Evolutionary conservation across 371 early-diverging fungal species (phyloP).

Genomic region (Furculomyces boomerangus): DNA sequence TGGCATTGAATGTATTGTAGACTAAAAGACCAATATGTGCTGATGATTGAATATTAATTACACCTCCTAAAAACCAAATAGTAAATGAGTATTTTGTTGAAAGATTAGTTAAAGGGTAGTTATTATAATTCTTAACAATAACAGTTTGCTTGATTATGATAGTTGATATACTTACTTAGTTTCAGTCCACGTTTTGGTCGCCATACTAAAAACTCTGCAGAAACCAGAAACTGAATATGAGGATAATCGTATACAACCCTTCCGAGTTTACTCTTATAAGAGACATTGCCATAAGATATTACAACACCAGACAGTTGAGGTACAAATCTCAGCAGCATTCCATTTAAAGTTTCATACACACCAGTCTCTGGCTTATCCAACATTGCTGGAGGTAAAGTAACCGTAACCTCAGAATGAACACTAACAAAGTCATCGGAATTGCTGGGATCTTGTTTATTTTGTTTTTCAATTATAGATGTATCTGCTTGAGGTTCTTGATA

Average conservation of each 20-base stretch:
- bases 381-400: slow-evolving; percentile 5
- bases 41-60: slow-evolving; percentile 81
- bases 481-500: too few relatives aligned
- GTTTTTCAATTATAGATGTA: too few relatives aligned
- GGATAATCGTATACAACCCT: slow-evolving; percentile 72
- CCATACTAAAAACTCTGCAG: slow-evolving; percentile 58
- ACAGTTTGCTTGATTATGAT: background rate
- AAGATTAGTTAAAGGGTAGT: background rate
- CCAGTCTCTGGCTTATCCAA: slow-evolving; percentile 29
- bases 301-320: slow-evolving; percentile 78
- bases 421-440: background rate
- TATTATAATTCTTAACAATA: background rate
- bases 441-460: too few relatives aligned
- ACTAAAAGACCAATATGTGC: slow-evolving; percentile 87
- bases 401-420: background rate
- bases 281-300: slow-evolving; percentile 52
- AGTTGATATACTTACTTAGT: slow-evolving; percentile 11
- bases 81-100: background rate
- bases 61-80: slow-evolving; percentile 26
- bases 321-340: slow-evolving; percentile 71
- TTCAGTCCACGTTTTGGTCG: slow-evolving; percentile 50
- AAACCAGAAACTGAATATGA: slow-evolving; percentile 54
- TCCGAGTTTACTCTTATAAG: slow-evolving; percentile 35
- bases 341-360: slow-evolving; percentile 58
- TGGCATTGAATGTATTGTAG: slow-evolving; percentile 86